Base-by-base conservation (phyloP, 1,139 yeast species). In the Diutina scorzettiae region DNA sequence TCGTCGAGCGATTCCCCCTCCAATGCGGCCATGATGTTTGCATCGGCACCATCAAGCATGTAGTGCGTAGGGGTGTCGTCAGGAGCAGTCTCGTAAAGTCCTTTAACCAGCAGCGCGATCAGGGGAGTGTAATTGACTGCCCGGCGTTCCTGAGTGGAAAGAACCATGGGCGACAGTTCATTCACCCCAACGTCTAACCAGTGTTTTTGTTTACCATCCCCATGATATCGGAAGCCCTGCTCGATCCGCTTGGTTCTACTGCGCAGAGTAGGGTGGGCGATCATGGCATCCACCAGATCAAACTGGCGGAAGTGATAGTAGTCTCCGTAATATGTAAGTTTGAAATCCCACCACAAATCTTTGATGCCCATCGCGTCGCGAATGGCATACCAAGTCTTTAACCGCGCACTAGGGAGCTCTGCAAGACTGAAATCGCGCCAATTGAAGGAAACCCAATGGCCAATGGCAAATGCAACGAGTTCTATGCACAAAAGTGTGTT, bases 361-460 rank as follows among this genome's bases (percentile, higher is more conserved):
- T 72, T 76, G 41, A 74, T 57, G 0, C 94, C 95, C 48, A 81
- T 63, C 53, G 84, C 78, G 55, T 91, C 99, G 44, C 78, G 70
- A 2, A 85, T 47, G 0, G 96, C 95, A 49, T 73, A 69, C 42
- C 51, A 54, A 20, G 78, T 69, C 24, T 73, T 64, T 42, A 86
- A 54, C 43, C 95, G 64, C 0, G 85, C 91, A 48, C 80, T 76
- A 1, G 91, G 89, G 45, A 82, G 62, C 6, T 61, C 61, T 5
- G 72, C 58, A 2, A 76, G 64, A 3, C 81, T 73, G 56, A 81
- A 91, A 33, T 87, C 94, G 5, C 64, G 63, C 59, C 81, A 83
- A 6, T 86, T 76, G 57, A 91, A 91, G 0, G 97, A 89, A 39
- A 70, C 58, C 81, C 91, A 81, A 62, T 91, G 98, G 11, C 94